Evolutionary conservation across 2,329 filamentous ascomycete species (phyloP).

Genomic region (Neofusicoccum cordaticola): DNA sequence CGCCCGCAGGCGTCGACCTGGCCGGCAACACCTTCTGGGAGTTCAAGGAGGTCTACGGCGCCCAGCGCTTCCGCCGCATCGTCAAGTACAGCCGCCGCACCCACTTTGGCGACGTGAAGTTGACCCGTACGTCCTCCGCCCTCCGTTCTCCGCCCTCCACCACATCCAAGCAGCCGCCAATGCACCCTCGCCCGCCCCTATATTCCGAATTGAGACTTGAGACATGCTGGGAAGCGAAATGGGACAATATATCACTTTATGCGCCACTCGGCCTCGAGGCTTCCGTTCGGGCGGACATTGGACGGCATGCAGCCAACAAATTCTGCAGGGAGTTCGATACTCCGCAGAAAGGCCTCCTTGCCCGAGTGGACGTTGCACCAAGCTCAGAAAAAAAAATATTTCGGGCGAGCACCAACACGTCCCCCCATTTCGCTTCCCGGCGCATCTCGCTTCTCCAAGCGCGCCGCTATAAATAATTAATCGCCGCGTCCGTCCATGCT

Average conservation of each 20-base stretch:
- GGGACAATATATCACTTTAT: conserved; percentile 21
- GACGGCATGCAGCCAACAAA: neutral
- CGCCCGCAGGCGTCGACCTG: conserved; percentile 55
- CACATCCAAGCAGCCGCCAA: neutral
- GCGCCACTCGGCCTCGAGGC: neutral
- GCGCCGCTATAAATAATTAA: neutral
- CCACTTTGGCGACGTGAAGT: conserved; percentile 59
- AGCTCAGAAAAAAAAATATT: no score
- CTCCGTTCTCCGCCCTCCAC: neutral
- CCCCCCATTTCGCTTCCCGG: neutral
- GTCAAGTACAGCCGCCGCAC: conserved; percentile 53
- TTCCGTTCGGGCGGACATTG: neutral
- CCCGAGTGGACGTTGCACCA: no score
- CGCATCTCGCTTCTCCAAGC: conserved; percentile 4
- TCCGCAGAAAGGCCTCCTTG: neutral
- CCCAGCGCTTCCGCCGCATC: conserved; percentile 56
- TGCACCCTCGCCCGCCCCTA: neutral
- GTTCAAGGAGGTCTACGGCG: conserved; percentile 58
- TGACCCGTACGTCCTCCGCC: conserved; percentile 47
- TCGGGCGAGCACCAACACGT: neutral
- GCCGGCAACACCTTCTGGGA: conserved; percentile 66
- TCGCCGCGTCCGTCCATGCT: neutral
- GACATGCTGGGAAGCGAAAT: neutral
- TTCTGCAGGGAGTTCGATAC: neutral
- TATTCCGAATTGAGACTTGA: conserved; percentile 11